Percentiles rank a stretch among this genome's conserved stretches.
Evolutionary conservation across 805 yeast species (phyloP).

Genomic region (Priceomyces carsonii): DNA sequence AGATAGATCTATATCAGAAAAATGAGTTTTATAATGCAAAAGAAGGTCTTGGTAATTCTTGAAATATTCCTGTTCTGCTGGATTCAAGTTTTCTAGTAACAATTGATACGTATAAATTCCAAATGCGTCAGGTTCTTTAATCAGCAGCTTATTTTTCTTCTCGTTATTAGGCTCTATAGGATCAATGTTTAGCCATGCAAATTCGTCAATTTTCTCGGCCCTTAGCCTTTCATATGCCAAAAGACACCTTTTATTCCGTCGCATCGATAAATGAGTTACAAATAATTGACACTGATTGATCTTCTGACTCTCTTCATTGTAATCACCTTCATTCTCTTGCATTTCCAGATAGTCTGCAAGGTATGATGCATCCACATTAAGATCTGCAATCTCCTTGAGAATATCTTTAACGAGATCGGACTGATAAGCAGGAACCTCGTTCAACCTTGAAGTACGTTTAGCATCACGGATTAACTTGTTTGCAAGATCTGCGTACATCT

Average conservation of each 20-base stretch:
- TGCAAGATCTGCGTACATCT: constrained; percentile 89
- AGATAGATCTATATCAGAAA: constrained; percentile 81
- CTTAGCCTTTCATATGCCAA: constrained; percentile 80
- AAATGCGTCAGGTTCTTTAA: constrained; percentile 4
- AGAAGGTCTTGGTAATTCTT: constrained; percentile 69
- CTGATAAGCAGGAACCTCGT: constrained; percentile 67
- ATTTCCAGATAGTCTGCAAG: constrained; percentile 34
- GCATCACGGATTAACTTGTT: constrained; percentile 84
- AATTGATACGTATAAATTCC: constrained; percentile 27
- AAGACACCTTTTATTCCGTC: constrained; percentile 87
- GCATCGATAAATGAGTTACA: constrained; percentile 73
- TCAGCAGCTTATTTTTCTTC: not conserved
- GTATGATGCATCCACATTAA: constrained; percentile 57
- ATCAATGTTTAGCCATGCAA: constrained; percentile 72
- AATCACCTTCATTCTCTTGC: constrained; percentile 19
- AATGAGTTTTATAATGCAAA: constrained; percentile 73
- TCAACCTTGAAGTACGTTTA: constrained; percentile 68
- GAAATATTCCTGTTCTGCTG: constrained; percentile 77
- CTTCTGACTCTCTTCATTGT: constrained; percentile 38
- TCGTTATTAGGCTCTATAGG: constrained; percentile 25
- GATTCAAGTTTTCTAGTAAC: constrained; percentile 57
- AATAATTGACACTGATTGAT: constrained; percentile 63
- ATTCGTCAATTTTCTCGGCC: constrained; percentile 62
- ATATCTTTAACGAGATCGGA: constrained; percentile 70
- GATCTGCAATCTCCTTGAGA: constrained; percentile 67